Base-by-base conservation (phyloP, 23 red algal species). In the Gracilaria domingensis region DNA sequence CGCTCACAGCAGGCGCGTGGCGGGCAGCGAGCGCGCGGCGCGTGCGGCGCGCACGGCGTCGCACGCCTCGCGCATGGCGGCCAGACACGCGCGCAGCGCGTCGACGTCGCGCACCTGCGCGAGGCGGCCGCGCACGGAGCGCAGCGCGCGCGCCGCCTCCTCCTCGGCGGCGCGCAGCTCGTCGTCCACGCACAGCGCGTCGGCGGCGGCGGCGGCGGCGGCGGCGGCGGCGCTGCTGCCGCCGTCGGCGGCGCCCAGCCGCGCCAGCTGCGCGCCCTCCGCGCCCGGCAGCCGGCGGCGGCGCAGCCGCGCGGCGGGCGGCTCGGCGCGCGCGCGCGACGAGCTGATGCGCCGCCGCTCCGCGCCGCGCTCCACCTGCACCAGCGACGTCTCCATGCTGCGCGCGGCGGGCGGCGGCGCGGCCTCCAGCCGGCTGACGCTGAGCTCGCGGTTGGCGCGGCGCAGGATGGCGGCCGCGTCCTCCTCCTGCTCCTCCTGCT, bases 111-210 rank as follows among this genome's bases (percentile, higher is more conserved):
- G 24, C 47, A 65, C 62, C 11, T 24, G 3, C 29, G 72, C 32
- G 59, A 80, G 32, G 12, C 35, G 35, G 28, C 14, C 21, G 20
- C 73, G 54, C 57, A 90, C 12, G 24, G 58, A 45, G 32, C 87
- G n/a, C 57, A 90, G 57, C 73, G 48, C 74, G 17, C 62, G 30
- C 57, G 50, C 87, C 47, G 87, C 87, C 73, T 50, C 87, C n/a
- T 44, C n/a, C 74, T 90, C 87, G 24, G 51, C 74, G n/a, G 71
- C 51, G 35, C 37, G 51, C 57, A 90, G 45, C 53, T 79, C 74
- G 26, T 75, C 33, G 34, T 90, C 39, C 57, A 82, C 37, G 36
- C 36, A 64, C 58, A 65, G 23, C 33, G 7, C 9, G 0, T 75
- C 66, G 16, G 66, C 66, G 66, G 18, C 66, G 7, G 33, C 9